Percentiles rank a stretch among this genome's conserved stretches.
These are phyloP conservation scores for Neonectria magnoliae DNA, from an alignment of 2,329 filamentous ascomycete genomes.

Conservation along the genomic window DNA sequence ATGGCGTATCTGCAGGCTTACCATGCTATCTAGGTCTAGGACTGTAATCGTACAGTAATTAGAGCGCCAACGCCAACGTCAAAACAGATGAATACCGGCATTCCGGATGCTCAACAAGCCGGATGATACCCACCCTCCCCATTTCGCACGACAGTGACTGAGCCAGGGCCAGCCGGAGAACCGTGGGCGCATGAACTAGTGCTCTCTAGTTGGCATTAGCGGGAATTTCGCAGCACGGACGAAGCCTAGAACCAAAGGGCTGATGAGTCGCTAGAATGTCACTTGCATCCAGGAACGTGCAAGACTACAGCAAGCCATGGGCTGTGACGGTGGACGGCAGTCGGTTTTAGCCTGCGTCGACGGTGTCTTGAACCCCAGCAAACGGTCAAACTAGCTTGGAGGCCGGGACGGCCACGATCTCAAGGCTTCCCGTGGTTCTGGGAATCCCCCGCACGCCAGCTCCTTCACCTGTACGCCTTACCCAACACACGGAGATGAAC, in stretches of 20 bases:
- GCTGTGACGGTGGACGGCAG: conserved; percentile 41
- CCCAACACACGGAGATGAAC: conserved; percentile 16
- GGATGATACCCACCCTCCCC: conserved; percentile 38
- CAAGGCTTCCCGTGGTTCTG: conserved; percentile 40
- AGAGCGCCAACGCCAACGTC: conserved; percentile 21
- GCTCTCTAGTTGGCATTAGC: conserved; percentile 33
- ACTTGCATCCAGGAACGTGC: conserved; percentile 46
- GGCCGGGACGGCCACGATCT: conserved; percentile 41
- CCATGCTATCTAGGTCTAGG: conserved; percentile 8
- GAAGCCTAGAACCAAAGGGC: conserved; percentile 31
- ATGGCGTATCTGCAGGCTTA: conserved; percentile 5
- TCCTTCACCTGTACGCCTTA: conserved; percentile 30
- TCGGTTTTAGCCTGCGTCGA: conserved; percentile 38
- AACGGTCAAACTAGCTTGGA: conserved; percentile 36
- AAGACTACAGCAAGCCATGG: conserved; percentile 45
- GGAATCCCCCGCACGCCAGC: conserved; percentile 42
- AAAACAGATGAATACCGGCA: conserved; percentile 37
- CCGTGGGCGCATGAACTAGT: conserved; percentile 32
- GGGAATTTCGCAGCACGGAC: conserved; percentile 29
- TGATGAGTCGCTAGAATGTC: conserved; percentile 42
- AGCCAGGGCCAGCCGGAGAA: conserved; percentile 23
- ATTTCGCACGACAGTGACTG: conserved; percentile 24
- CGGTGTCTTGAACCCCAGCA: conserved; percentile 41
- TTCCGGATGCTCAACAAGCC: conserved; percentile 43
- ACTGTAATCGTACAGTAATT: conserved; percentile 24